Base-by-base conservation (phyloP, 306 rosid species). In the Cucurbita argyrosperma region DNA sequence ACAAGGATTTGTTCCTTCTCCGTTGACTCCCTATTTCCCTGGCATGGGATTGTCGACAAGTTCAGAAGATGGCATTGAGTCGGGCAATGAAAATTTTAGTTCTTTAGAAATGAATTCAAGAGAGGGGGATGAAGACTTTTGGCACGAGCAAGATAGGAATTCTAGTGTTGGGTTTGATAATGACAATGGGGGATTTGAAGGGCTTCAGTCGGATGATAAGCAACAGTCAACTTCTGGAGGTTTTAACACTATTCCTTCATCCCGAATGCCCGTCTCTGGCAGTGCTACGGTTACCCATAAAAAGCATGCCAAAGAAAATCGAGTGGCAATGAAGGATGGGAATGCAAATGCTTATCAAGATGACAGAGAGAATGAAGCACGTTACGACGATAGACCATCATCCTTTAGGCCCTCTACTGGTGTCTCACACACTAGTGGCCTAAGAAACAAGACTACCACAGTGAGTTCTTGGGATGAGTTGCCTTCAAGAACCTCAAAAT, bases 401-500 rank as follows among this genome's bases (percentile, higher is more conserved):
- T 81, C 82, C 78, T 86, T 80, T 26, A 89, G 88, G 83, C 77
- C 80, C 42, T 57, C 72, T 76, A 79, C 90, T 8, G 21, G 46
- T 69, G 79, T 82, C 56, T 76, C 79, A 4, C 80, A 84, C 81
- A 73, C 89, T 46, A 86, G 88, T 80, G 79, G 89, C 57, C 59
- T 75, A 57, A 87, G 87, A 76, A 89, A 92, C 81, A 91, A 86
- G 82, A 87, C 86, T 77, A 35, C 96, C 57, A 84, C 96, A 2
- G 99, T 91, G 82, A 91, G 88, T 85, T 88, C 97, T 52, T 91
- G 95, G 97, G 99, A 95, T 76, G 99, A 94, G 72, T 88, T 85
- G 5, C 80, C 89, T 3, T 90, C 77, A 46, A 95, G 86, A 85
- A 84, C 84, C 81, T 84, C 92, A 66, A 95, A 85, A 80, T 85